Conservation (phyloP, 257 asterid genomes). For the Solanum pinnatisectum region DNA sequence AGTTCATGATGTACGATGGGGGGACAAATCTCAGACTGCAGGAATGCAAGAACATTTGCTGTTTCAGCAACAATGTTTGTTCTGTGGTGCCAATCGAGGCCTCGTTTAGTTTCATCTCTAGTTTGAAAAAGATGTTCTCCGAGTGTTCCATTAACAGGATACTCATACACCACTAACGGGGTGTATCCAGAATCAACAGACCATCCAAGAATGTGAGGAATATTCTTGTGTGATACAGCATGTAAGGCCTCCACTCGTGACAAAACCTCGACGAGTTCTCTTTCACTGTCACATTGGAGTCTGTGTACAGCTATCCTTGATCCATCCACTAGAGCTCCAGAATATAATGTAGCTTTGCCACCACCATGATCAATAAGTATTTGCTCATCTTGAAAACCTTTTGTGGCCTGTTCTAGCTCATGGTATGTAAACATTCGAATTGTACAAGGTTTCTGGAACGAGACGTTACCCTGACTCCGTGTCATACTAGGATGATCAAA, state of each 20-base stretch:
- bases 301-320: constrained; percentile 38
- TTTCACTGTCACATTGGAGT: constrained; percentile 27
- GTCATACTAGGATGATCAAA: constrained; percentile 16
- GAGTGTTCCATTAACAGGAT: constrained; percentile 39
- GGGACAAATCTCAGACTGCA: constrained; percentile 48
- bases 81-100: constrained; percentile 47
- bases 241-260: constrained; percentile 37
- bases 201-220: constrained; percentile 54
- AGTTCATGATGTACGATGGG: constrained; percentile 46
- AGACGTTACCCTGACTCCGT: constrained; percentile 12
- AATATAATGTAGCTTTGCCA: constrained; percentile 21
- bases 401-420: constrained; percentile 61
- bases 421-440: constrained; percentile 37
- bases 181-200: constrained; percentile 31
- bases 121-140: constrained; percentile 26
- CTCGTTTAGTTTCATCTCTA: constrained; percentile 15
- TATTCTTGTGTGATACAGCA: constrained; percentile 38
- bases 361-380: constrained; percentile 16
- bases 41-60: constrained; percentile 46
- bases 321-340: constrained; percentile 36
- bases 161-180: constrained; percentile 37
- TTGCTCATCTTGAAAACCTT: constrained; percentile 40
- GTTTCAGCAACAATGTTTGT: constrained; percentile 40
- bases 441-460: constrained; percentile 17
- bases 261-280: constrained; percentile 21